These are phyloP conservation scores for Kondoa subrosea DNA, from an alignment of 768 basidiomycete species.

Conservation along the genomic window DNA sequence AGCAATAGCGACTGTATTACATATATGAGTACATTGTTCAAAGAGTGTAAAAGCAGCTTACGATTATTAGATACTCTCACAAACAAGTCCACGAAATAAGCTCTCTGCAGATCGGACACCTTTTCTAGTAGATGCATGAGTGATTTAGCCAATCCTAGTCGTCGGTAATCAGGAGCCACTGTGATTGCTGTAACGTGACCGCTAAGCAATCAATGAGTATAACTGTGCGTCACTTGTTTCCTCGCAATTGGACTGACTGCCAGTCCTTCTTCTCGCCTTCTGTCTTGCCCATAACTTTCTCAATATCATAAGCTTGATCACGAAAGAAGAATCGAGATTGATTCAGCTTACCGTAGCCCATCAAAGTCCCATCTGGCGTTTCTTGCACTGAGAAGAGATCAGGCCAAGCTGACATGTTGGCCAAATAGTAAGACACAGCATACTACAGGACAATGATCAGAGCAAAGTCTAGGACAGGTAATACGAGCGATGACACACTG, in stretches of 20 bases:
- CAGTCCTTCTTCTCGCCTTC: constrained; percentile 60
- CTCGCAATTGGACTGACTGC: constrained; percentile 38
- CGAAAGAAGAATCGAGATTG: background rate
- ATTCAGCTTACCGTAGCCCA: constrained; percentile 95
- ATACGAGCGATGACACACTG: constrained; percentile 40
- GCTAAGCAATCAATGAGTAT: constrained; percentile 27
- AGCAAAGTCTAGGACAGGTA: background rate
- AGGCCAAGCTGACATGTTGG: constrained; percentile 77
- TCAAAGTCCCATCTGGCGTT: constrained; percentile 57
- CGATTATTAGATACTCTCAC: constrained; percentile 42
- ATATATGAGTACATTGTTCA: constrained; percentile 36
- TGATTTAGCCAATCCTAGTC: constrained; percentile 64
- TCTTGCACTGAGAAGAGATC: constrained; percentile 73
- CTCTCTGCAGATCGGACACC: constrained; percentile 51
- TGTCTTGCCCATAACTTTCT: constrained; percentile 76
- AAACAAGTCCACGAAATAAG: constrained; percentile 87
- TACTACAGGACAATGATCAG: constrained; percentile 40
- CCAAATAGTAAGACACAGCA: constrained; percentile 70
- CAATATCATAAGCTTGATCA: background rate
- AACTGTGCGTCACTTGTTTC: background rate
- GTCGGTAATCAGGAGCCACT: constrained; percentile 82
- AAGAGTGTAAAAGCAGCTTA: background rate
- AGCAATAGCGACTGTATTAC: constrained; percentile 61
- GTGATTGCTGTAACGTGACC: constrained; percentile 91
- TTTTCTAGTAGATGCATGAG: constrained; percentile 76